Conservation (phyloP, 1,284 basidiomycete species). For the Blastosporella zonata region DNA sequence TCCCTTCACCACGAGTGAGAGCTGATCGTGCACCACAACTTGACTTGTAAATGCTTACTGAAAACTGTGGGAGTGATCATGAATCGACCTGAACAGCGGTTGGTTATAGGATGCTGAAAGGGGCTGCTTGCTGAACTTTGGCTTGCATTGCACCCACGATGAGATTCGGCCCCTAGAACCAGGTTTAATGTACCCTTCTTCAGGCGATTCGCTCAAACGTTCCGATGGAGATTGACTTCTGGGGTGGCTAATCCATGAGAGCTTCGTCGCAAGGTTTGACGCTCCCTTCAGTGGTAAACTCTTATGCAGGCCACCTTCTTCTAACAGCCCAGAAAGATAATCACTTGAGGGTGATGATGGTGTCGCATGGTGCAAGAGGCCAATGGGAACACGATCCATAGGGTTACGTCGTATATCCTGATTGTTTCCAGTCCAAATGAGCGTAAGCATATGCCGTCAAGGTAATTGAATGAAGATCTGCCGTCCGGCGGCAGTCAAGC, state of each 20-base stretch:
- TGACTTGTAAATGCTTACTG: not conserved
- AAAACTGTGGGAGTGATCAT: not conserved
- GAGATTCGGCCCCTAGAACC: not conserved
- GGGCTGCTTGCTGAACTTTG: not conserved
- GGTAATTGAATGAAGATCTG: not conserved
- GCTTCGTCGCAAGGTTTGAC: not conserved
- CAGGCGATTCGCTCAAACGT: conserved; percentile 4
- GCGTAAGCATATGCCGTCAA: not conserved
- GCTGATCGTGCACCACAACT: conserved; percentile 1
- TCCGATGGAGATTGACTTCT: conserved; percentile 3
- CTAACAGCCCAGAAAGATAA: not conserved
- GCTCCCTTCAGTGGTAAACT: not conserved
- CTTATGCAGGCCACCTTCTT: not conserved
- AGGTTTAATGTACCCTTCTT: not conserved
- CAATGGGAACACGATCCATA: not conserved
- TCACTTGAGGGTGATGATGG: not conserved
- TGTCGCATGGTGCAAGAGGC: not conserved
- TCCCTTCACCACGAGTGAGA: conserved; percentile 6
- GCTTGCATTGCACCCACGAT: not conserved
- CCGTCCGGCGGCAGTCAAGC: not conserved
- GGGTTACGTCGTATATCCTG: not conserved
- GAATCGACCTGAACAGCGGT: conserved; percentile 1
- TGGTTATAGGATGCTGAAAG: conserved; percentile 3
- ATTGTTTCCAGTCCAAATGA: not conserved
- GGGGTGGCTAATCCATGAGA: conserved; percentile 3